Percentiles rank a stretch among this genome's conserved stretches.
Evolutionary conservation across 2,329 filamentous ascomycete species (phyloP).

Genomic region (Plectosphaerella plurivora): DNA sequence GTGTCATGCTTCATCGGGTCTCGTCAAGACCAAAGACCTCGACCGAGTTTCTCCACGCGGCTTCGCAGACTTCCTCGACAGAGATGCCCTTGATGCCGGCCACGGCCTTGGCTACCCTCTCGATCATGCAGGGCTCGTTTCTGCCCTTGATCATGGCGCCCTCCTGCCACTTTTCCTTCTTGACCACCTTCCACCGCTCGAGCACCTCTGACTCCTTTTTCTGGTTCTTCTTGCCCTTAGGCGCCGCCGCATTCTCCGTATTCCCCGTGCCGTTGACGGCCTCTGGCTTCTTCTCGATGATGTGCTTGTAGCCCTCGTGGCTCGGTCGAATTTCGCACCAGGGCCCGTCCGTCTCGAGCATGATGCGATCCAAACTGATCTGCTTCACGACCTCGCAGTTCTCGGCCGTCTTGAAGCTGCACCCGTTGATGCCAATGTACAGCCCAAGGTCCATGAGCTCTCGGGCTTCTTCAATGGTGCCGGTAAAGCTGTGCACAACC

Average conservation of each 20-base stretch:
- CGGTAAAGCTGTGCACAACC: constrained; percentile 94
- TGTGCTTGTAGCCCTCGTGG: constrained; percentile 77
- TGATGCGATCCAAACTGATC: constrained; percentile 73
- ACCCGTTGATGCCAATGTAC: constrained; percentile 94
- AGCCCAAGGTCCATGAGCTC: constrained; percentile 76
- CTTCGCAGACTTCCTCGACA: constrained; percentile 80
- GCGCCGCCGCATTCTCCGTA: constrained; percentile 13
- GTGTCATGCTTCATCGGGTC: background rate
- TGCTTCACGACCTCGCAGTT: constrained; percentile 81
- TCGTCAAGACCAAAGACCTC: constrained; percentile 70
- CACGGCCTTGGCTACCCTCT: constrained; percentile 81
- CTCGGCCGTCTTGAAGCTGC: constrained; percentile 89
- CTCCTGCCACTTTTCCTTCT: constrained; percentile 92
- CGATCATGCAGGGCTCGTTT: constrained; percentile 88
- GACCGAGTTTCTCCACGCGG: constrained; percentile 77
- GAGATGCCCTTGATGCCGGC: constrained; percentile 77
- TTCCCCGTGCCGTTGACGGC: constrained; percentile 17
- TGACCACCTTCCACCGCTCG: constrained; percentile 74
- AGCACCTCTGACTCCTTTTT: constrained; percentile 64
- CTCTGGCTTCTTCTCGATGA: constrained; percentile 37
- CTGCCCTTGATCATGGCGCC: constrained; percentile 90
- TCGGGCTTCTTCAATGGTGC: constrained; percentile 77
- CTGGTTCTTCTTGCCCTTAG: constrained; percentile 40
- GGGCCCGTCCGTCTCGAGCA: constrained; percentile 95
- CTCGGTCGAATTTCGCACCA: constrained; percentile 94